Base-by-base conservation (phyloP, 768 basidiomycete species). In the Hortiboletus campestris region DNA sequence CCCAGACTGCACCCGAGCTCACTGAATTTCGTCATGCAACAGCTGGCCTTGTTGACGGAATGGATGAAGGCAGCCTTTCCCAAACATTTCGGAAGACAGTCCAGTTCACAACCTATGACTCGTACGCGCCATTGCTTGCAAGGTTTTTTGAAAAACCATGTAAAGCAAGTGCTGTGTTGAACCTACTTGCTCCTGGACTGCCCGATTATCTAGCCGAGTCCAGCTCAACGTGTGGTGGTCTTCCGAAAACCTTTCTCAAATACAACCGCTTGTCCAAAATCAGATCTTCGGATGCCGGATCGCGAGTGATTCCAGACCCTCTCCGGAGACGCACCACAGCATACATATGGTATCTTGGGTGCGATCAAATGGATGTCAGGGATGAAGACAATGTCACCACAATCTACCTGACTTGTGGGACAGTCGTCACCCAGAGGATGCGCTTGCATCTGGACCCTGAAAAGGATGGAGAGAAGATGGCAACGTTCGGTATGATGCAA, bases 191-290 rank as follows among this genome's bases (percentile, higher is more conserved):
- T 2, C 63, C 60, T 0, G 66, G 65, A 31, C 5, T 66, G 2
- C 66, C 65, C n/a, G 59, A 64, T 41, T 64, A 19, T 28, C 49
- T 66, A 2, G 45, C 22, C 9, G 29, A 25, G 28, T 67, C 65
- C 20, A 59, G 56, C 8, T 58, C 59, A 12, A 67, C 62, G 19
- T 67, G 62, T 3, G 55, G 65, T 47, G 47, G 57, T 14, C 9
- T 34, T 9, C 2, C 57, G n/a, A 62, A 67, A n/a, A 19, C 12
- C 6, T 64, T 67, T 14, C 50, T 48, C 4, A 19, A 45, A 20
- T 59, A 66, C 35, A 51, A 52, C 14, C n/a, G 12, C 16, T 39
- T 54, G 25, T 36, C 43, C 6, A 25, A 29, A 5, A 39, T 39
- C 2, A 42, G 36, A 31, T 32, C 47, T 7, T 14, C 19, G 4